phyloP scores from a whole-genome alignment of 2,329 filamentous ascomycete genomes.

The Pseudopyricularia javanii region DNA sequence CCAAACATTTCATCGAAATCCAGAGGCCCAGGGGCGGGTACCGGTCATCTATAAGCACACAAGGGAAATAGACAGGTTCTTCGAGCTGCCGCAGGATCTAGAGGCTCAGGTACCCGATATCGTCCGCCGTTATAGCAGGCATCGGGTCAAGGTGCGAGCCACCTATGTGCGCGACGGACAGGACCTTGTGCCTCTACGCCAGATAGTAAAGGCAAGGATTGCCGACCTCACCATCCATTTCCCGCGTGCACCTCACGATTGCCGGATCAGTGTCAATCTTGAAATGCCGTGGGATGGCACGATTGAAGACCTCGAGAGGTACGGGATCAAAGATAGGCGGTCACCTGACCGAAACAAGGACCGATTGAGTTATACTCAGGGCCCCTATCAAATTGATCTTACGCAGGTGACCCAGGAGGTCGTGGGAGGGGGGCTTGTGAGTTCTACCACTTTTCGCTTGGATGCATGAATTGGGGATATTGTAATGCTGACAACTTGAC shows the following conservation, averaged over 20 bases:
- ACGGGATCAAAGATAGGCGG: conserved; percentile 21
- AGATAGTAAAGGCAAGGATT: conserved; percentile 86
- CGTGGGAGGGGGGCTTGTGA: conserved; percentile 4
- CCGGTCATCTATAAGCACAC: conserved; percentile 71
- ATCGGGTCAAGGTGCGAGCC: conserved; percentile 54
- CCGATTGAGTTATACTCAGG: conserved; percentile 79
- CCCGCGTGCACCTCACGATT: conserved; percentile 69
- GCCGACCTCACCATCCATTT: conserved; percentile 80
- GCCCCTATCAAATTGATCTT: conserved; percentile 80
- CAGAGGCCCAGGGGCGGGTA: conserved; percentile 32
- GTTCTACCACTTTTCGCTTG: conserved; percentile 3
- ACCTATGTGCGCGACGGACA: conserved; percentile 54
- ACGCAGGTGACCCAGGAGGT: conserved; percentile 64
- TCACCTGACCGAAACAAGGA: conserved; percentile 68
- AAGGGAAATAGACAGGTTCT: conserved; percentile 79
- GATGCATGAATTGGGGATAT: not conserved
- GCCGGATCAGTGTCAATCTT: conserved; percentile 85
- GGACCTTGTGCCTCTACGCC: conserved; percentile 27
- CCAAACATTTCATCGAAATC: conserved; percentile 42
- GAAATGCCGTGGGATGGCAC: conserved; percentile 79
- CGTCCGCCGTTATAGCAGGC: conserved; percentile 43
- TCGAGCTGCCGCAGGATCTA: conserved; percentile 52
- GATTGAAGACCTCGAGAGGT: conserved; percentile 38
- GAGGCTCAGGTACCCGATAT: conserved; percentile 50
- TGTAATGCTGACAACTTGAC: conserved; percentile 17